A percentile compares a stretch with the other conserved stretches of the same genome.
Evolutionary conservation across 495 filamentous ascomycete species (phyloP).

Genomic region (Arthonia radiata): DNA sequence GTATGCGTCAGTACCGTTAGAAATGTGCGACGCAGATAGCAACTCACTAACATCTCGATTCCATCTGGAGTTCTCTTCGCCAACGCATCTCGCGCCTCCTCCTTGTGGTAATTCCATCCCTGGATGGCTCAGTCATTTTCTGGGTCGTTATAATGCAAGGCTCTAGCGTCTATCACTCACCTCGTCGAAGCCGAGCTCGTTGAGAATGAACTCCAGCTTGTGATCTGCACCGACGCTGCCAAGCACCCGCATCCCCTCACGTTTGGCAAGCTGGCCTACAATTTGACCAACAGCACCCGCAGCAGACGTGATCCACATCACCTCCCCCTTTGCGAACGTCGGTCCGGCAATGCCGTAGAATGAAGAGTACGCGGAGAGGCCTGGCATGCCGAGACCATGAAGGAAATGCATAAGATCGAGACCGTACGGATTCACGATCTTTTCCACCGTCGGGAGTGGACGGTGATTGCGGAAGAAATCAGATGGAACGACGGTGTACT

Average conservation of each 20-base stretch:
- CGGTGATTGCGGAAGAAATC: no score
- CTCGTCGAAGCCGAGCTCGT: conserved; percentile 26
- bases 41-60: no score
- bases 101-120: conserved; percentile 40
- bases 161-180: no score
- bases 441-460: background rate
- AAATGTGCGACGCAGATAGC: no score
- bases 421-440: conserved; percentile 31
- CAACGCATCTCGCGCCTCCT: conserved; percentile 43
- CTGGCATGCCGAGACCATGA: conserved; percentile 69
- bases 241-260: conserved; percentile 65
- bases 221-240: conserved; percentile 34
- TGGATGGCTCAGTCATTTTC: no score
- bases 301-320: conserved; percentile 63
- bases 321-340: conserved; percentile 71
- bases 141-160: no score
- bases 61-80: conserved; percentile 53
- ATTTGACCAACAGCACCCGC: conserved; percentile 66
- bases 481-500: conserved; percentile 33
- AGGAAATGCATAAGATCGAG: conserved; percentile 39
- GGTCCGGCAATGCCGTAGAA: conserved; percentile 67
- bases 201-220: conserved; percentile 24
- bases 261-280: conserved; percentile 68
- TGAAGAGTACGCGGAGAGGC: conserved; percentile 58
- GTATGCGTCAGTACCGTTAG: no score